These are phyloP conservation scores for Apophysomyces sp. DNA, from an alignment of 371 early-diverging fungal species.

Conservation along the genomic window DNA sequence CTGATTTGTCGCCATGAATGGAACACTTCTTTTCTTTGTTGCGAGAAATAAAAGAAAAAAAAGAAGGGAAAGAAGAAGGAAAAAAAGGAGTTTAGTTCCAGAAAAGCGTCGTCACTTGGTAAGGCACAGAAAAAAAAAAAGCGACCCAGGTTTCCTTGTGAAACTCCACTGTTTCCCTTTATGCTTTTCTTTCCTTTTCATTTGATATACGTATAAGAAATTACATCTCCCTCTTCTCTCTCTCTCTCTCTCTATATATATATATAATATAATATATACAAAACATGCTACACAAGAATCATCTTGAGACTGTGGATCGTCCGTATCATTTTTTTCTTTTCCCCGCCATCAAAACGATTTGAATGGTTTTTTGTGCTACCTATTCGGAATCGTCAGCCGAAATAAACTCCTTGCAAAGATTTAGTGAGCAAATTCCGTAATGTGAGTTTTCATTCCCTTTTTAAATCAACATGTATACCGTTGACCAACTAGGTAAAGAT, in stretches of 20 bases:
- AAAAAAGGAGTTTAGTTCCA: neutral
- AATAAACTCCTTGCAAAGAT: too few species aligned
- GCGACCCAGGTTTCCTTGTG: neutral
- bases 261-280: neutral
- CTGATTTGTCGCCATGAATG: neutral
- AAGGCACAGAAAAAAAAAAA: constrained; percentile 6
- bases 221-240: neutral
- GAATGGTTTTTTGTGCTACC: neutral
- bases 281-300: too few species aligned
- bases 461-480: too few species aligned
- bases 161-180: too few species aligned
- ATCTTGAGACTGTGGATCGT: neutral
- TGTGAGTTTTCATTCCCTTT: too few species aligned
- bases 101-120: constrained; percentile 1
- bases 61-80: constrained; percentile 7
- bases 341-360: too few species aligned
- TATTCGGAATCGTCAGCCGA: too few species aligned
- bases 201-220: neutral
- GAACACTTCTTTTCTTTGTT: neutral
- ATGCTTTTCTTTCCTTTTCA: too few species aligned
- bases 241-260: neutral
- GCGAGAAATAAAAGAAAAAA: neutral
- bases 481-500: too few species aligned
- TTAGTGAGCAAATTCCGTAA: too few species aligned
- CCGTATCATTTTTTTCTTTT: neutral